These are phyloP conservation scores for Tuber magnatum DNA, from an alignment of 495 filamentous ascomycete species.

Conservation along the genomic window DNA sequence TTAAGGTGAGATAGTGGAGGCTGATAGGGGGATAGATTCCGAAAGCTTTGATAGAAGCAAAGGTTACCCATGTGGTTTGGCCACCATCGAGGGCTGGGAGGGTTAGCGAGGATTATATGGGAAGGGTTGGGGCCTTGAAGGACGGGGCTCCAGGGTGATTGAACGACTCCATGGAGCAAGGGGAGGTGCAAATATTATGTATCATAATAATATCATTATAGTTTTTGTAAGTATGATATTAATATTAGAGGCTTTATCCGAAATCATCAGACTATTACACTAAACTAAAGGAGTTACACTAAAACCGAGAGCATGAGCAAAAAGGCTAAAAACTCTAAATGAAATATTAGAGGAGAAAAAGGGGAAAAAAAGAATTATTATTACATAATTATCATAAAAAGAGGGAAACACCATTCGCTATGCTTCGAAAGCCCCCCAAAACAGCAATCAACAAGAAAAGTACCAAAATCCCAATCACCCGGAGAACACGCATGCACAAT, in stretches of 20 bases:
- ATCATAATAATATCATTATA: too few relatives aligned
- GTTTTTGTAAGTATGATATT: neutral
- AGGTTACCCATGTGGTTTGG: slow-evolving; percentile 48
- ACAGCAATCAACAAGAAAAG: slow-evolving; percentile 11
- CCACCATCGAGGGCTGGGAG: slow-evolving; percentile 43
- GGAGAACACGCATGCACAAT: slow-evolving; percentile 20
- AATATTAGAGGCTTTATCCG: neutral
- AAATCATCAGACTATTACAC: neutral
- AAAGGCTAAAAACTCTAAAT: neutral
- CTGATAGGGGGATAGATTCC: slow-evolving; percentile 36
- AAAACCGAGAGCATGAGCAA: neutral
- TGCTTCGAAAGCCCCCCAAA: slow-evolving; percentile 2
- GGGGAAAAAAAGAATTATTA: neutral
- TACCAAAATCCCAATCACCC: slow-evolving; percentile 17
- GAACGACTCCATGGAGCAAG: neutral
- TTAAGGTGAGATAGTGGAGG: neutral
- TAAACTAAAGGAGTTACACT: neutral
- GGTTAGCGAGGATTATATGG: slow-evolving; percentile 45
- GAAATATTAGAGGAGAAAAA: neutral
- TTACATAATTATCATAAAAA: neutral
- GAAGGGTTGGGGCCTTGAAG: slow-evolving; percentile 42
- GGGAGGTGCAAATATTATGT: neutral
- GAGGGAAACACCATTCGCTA: slow-evolving; percentile 41
- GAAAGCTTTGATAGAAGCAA: slow-evolving; percentile 48
- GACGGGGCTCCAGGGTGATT: slow-evolving; percentile 15